A percentile compares a stretch with the other conserved stretches of the same genome.
Conservation (phyloP, 768 basidiomycete species). For the Hypholoma sublateritium region DNA sequence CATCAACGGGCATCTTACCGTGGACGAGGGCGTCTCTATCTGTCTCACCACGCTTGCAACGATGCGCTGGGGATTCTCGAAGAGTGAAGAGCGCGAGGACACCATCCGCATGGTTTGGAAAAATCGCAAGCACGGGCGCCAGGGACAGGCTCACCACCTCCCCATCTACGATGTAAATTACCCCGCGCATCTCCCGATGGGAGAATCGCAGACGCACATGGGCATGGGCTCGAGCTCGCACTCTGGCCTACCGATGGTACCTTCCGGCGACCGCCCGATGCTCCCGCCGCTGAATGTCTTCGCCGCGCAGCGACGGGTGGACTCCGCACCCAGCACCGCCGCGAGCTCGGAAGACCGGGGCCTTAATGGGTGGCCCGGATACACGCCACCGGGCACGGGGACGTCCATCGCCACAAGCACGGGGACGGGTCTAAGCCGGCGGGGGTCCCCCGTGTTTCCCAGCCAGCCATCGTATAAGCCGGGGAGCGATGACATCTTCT, state of each 20-base stretch:
- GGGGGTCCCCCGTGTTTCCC: conserved; percentile 43
- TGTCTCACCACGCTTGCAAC: conserved; percentile 78
- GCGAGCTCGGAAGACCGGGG: conserved; percentile 49
- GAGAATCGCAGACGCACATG: conserved; percentile 18
- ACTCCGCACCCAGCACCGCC: conserved; percentile 54
- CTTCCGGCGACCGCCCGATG: conserved; percentile 39
- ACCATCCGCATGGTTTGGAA: conserved; percentile 57
- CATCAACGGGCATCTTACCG: conserved; percentile 25
- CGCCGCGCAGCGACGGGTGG: conserved; percentile 38
- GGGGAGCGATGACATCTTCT: conserved; percentile 37
- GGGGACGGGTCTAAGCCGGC: conserved; percentile 38
- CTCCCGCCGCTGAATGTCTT: conserved; percentile 45
- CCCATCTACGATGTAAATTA: conserved; percentile 24
- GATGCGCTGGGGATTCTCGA: conserved; percentile 82
- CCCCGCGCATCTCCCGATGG: conserved; percentile 15
- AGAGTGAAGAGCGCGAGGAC: conserved; percentile 70
- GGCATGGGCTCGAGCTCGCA: conserved; percentile 12
- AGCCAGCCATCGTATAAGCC: conserved; percentile 36
- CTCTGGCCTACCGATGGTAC: background rate
- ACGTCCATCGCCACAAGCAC: conserved; percentile 49
- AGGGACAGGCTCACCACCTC: conserved; percentile 23
- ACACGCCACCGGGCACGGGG: conserved; percentile 62
- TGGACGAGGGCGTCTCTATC: conserved; percentile 47
- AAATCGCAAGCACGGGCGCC: conserved; percentile 35
- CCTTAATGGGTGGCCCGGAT: conserved; percentile 54